phyloP scores from a whole-genome alignment of 148 eudicot species.

The Vaccinium vitisidaea region DNA sequence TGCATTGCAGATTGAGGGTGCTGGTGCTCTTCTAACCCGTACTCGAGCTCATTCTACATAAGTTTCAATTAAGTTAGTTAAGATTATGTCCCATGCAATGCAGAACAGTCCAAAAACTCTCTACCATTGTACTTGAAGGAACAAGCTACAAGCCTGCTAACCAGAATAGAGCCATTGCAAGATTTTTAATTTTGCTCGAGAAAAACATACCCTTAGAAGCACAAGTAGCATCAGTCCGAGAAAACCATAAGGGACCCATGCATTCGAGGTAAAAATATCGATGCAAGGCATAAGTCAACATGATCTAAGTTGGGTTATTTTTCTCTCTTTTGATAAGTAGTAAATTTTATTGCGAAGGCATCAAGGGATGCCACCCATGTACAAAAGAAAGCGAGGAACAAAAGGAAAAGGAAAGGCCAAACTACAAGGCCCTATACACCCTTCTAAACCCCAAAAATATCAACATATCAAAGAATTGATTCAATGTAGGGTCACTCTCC shows the following conservation, averaged over 20 bases:
- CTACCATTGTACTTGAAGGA: background rate
- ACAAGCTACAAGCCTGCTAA: background rate
- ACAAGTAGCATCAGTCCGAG: background rate
- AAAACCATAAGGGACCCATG: background rate
- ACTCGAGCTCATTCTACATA: constrained; percentile 16
- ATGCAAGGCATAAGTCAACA: background rate
- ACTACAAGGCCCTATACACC: too few species aligned
- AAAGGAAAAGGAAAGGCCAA: too few species aligned
- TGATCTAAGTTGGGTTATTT: background rate
- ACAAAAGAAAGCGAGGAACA: too few species aligned
- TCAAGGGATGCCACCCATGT: too few species aligned
- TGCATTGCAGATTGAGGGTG: constrained; percentile 14
- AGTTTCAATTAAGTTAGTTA: background rate
- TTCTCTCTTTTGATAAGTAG: too few species aligned
- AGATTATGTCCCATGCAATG: background rate
- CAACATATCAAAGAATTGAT: too few species aligned
- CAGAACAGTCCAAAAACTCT: background rate
- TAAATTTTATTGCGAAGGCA: too few species aligned
- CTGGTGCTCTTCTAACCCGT: constrained; percentile 10
- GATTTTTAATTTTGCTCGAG: background rate
- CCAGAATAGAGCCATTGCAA: background rate
- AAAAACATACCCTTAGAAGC: background rate
- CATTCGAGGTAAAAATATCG: background rate
- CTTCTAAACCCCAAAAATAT: too few species aligned
- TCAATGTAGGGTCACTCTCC: too few species aligned